A percentile compares a stretch with the other conserved stretches of the same genome.
Evolutionary conservation across 805 yeast species (phyloP).

Genomic region (Myxozyma mucilagina): DNA sequence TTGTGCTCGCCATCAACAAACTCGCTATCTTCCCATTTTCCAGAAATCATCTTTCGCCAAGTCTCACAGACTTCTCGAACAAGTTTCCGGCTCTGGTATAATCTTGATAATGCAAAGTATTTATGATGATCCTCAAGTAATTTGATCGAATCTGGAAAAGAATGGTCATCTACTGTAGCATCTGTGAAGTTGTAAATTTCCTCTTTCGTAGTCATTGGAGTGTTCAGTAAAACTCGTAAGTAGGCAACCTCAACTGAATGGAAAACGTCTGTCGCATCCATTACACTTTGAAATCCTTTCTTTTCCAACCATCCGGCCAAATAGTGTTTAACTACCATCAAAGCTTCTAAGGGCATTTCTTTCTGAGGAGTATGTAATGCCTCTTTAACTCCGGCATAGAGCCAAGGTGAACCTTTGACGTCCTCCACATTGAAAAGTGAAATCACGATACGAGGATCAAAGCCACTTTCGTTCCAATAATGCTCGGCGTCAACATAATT

Average conservation of each 20-base stretch:
- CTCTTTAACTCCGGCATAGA: conserved; percentile 38
- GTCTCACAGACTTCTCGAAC: conserved; percentile 36
- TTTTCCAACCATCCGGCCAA: conserved; percentile 38
- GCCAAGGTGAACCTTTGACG: conserved; percentile 36
- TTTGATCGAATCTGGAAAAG: conserved; percentile 33
- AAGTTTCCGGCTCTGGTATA: conserved; percentile 35
- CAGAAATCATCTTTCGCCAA: conserved; percentile 35
- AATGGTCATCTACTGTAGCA: conserved; percentile 33
- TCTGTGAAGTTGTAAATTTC: conserved; percentile 36
- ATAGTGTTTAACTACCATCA: conserved; percentile 33
- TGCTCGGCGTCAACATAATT: conserved; percentile 37
- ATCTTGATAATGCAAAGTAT: conserved; percentile 36
- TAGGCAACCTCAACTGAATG: conserved; percentile 39
- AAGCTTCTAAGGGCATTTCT: conserved; percentile 26
- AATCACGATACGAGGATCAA: conserved; percentile 42
- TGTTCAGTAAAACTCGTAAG: conserved; percentile 33
- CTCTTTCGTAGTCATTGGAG: conserved; percentile 31
- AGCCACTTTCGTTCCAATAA: conserved; percentile 42
- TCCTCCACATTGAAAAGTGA: conserved; percentile 32
- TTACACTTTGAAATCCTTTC: conserved; percentile 37
- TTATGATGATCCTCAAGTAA: conserved; percentile 32
- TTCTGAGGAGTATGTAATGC: conserved; percentile 16
- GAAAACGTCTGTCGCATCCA: conserved; percentile 36
- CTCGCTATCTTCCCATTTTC: conserved; percentile 35
- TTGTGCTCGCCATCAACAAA: conserved; percentile 35